These are phyloP conservation scores for Linnemannia elongata DNA, from an alignment of 192 early-diverging fungal genomes.

Conservation along the genomic window DNA sequence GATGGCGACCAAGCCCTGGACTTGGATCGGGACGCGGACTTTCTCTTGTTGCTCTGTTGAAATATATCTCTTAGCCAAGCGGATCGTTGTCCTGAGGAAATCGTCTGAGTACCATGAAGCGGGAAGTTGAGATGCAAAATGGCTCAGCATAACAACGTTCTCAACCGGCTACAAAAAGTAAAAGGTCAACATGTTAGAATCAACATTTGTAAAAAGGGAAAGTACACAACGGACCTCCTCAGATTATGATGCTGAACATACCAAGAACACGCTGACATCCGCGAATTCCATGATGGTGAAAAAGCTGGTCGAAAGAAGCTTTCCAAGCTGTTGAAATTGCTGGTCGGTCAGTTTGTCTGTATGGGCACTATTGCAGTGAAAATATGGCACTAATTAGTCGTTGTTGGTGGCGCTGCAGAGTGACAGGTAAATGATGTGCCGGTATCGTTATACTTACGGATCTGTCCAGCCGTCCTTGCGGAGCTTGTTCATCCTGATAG, in stretches of 20 bases:
- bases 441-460: slow-evolving; percentile 17
- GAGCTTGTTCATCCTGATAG: slow-evolving; percentile 33
- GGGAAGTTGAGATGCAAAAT: slow-evolving; percentile 35
- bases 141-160: slow-evolving; percentile 35
- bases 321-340: slow-evolving; percentile 47
- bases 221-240: background rate
- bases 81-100: slow-evolving; percentile 37
- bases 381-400: background rate
- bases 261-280: slow-evolving; percentile 36
- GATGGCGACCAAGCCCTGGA: slow-evolving; percentile 31
- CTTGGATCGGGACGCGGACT: slow-evolving; percentile 35
- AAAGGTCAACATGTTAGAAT: background rate
- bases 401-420: background rate
- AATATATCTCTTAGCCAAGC: slow-evolving; percentile 29
- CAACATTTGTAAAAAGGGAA: background rate
- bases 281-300: slow-evolving; percentile 42
- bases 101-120: slow-evolving; percentile 50
- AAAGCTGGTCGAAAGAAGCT: slow-evolving; percentile 40
- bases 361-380: slow-evolving; percentile 1
- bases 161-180: slow-evolving; percentile 23
- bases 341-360: slow-evolving; percentile 33
- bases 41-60: slow-evolving; percentile 37
- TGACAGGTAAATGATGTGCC: background rate
- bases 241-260: background rate
- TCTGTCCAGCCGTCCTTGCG: slow-evolving; percentile 39